A percentile compares a stretch with the other conserved stretches of the same genome.
Conservation (phyloP, 140 eudicot species). For the Senecio squalidus region DNA sequence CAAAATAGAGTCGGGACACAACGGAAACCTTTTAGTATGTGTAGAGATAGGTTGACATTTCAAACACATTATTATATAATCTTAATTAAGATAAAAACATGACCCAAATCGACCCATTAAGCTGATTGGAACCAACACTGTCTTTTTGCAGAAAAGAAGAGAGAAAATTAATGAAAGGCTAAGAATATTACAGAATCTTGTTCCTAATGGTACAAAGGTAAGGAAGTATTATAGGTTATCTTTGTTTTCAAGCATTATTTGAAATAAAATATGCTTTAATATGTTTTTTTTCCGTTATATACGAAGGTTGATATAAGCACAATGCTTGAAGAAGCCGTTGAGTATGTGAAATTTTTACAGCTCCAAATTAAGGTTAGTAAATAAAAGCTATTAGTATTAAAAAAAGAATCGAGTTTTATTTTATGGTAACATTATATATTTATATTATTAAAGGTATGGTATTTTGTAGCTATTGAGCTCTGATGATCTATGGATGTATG, state of each 20-base stretch:
- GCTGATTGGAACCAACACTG: background rate
- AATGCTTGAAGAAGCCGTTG: constrained; percentile 82
- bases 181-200: constrained; percentile 54
- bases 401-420: background rate
- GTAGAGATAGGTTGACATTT: too few relatives aligned
- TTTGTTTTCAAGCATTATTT: background rate
- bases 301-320: constrained; percentile 79
- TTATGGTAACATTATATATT: too few relatives aligned
- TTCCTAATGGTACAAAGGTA: constrained; percentile 78
- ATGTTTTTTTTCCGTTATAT: background rate
- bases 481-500: constrained; percentile 75
- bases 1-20: too few relatives aligned
- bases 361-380: constrained; percentile 63
- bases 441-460: background rate
- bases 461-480: constrained; percentile 58
- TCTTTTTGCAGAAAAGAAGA: constrained; percentile 63
- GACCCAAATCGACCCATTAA: background rate
- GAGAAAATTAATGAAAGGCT: constrained; percentile 63
- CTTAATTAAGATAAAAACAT: too few relatives aligned
- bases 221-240: background rate
- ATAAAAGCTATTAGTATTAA: background rate
- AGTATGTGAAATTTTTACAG: constrained; percentile 68
- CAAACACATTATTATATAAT: too few relatives aligned
- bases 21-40: too few relatives aligned
- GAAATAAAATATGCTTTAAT: background rate